Percentiles rank a stretch among this genome's conserved stretches.
These are phyloP conservation scores for Stellera chamaejasme DNA, from an alignment of 345 rosid species.

Conservation along the genomic window DNA sequence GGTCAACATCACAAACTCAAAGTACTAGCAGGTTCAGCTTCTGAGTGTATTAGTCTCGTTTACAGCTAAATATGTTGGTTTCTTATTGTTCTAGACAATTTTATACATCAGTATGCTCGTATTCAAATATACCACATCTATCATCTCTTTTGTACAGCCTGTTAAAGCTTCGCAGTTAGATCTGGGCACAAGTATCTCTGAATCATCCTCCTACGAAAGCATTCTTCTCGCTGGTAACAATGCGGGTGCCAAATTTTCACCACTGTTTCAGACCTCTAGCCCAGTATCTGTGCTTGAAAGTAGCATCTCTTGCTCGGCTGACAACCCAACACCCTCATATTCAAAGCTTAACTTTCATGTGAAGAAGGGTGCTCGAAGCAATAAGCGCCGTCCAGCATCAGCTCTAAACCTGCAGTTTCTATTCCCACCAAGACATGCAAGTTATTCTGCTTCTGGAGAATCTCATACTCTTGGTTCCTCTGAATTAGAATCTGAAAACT, in stretches of 20 bases:
- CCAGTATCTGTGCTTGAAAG: slow-evolving; percentile 75
- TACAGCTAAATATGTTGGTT: too few species aligned
- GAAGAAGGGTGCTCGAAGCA: slow-evolving; percentile 78
- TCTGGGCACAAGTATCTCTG: slow-evolving; percentile 22
- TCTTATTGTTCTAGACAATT: too few species aligned
- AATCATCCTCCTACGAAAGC: slow-evolving; percentile 28
- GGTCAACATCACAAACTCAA: too few species aligned
- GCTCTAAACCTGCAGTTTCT: slow-evolving; percentile 13
- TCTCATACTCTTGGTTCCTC: slow-evolving; percentile 13
- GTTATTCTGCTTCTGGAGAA: slow-evolving; percentile 14
- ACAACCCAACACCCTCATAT: slow-evolving; percentile 22
- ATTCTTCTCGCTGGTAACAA: slow-evolving; percentile 14
- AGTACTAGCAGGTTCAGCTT: too few species aligned
- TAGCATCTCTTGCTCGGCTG: slow-evolving; percentile 49
- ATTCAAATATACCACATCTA: slow-evolving; percentile 1
- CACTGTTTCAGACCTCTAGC: slow-evolving; percentile 43
- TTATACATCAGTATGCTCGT: too few species aligned
- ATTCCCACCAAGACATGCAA: slow-evolving; percentile 12
- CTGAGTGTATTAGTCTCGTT: too few species aligned
- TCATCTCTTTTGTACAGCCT: slow-evolving; percentile 17
- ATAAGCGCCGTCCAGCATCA: slow-evolving; percentile 52
- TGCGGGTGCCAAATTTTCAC: slow-evolving; percentile 33
- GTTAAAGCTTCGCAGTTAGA: slow-evolving; percentile 29
- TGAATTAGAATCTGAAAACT: slow-evolving; percentile 33
- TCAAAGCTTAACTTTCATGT: slow-evolving; percentile 27